phyloP scores from a whole-genome alignment of 306 rosid genomes.

The Medicago truncatula region DNA sequence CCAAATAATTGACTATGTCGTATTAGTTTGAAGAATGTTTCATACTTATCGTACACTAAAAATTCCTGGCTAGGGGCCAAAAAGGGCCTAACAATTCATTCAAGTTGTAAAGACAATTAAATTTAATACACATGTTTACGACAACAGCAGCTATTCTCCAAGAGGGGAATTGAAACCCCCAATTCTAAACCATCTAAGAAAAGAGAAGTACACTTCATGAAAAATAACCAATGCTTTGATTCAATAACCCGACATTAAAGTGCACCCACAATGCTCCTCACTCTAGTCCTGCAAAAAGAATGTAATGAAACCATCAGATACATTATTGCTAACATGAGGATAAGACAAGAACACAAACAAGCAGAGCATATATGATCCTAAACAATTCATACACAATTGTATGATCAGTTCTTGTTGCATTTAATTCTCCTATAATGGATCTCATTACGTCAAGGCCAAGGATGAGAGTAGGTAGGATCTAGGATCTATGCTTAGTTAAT shows the following conservation, averaged over 20 bases:
- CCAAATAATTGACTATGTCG: not conserved
- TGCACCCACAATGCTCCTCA: slow-evolving; percentile 22
- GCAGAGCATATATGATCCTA: not conserved
- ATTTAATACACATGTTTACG: not conserved
- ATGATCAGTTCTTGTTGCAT: not conserved
- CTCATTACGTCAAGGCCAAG: not conserved
- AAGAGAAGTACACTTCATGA: slow-evolving; percentile 1
- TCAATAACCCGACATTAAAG: slow-evolving; percentile 24
- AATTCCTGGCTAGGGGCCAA: not conserved
- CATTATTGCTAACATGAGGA: not conserved
- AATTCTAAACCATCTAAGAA: slow-evolving; percentile 15
- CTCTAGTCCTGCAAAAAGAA: slow-evolving; percentile 47
- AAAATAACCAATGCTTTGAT: slow-evolving; percentile 21
- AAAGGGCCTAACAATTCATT: slow-evolving; percentile 4
- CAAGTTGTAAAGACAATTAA: not conserved
- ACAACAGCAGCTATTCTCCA: not conserved
- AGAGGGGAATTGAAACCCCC: not conserved
- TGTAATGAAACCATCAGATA: slow-evolving; percentile 7
- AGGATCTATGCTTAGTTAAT: not conserved
- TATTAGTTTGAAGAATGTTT: not conserved
- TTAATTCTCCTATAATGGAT: not conserved
- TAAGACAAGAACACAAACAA: not conserved
- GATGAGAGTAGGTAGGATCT: not conserved
- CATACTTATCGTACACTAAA: not conserved
- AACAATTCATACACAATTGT: not conserved